Evolutionary conservation across 306 rosid genomes (phyloP).

Genomic region (Cucurbita moschata): DNA sequence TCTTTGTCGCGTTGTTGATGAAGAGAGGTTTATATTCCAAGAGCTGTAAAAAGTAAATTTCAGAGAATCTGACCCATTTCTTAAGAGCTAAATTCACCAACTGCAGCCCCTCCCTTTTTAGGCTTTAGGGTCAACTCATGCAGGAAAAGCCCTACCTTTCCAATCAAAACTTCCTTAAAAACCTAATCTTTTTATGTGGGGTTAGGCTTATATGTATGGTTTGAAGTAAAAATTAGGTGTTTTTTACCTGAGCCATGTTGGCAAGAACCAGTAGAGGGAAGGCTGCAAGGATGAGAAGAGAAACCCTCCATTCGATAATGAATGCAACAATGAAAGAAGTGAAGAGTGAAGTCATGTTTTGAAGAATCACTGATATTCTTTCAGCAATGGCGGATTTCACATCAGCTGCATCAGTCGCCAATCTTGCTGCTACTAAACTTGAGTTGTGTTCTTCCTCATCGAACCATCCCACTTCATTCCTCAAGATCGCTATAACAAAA

Average conservation of each 20-base stretch:
- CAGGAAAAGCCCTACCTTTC: not conserved
- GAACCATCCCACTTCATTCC: slow-evolving; percentile 98
- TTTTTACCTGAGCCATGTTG: slow-evolving; percentile 85
- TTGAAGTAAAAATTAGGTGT: not conserved
- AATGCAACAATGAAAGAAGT: slow-evolving; percentile 95
- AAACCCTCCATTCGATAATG: slow-evolving; percentile 98
- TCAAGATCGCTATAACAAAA: slow-evolving; percentile 47
- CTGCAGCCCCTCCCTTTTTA: not conserved
- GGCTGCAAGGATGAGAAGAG: slow-evolving; percentile 75
- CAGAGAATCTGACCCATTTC: slow-evolving; percentile 1
- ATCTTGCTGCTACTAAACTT: slow-evolving; percentile 67
- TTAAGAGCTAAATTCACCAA: not conserved
- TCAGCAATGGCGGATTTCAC: slow-evolving; percentile 96
- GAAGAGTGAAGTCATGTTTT: slow-evolving; percentile 93
- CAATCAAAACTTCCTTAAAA: not conserved
- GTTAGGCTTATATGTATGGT: not conserved
- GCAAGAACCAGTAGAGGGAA: slow-evolving; percentile 95
- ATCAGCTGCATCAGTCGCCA: slow-evolving; percentile 93
- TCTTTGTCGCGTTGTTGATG: slow-evolving; percentile 53
- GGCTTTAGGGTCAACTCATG: slow-evolving; percentile 6
- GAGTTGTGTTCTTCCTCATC: slow-evolving; percentile 99
- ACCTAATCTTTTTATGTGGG: not conserved
- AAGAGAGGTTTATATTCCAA: slow-evolving; percentile 37
- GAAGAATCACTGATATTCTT: slow-evolving; percentile 84
- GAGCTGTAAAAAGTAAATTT: slow-evolving; percentile 10